Evolutionary conservation across 768 basidiomycete species (phyloP).

Genomic region (Lactarius vividus): DNA sequence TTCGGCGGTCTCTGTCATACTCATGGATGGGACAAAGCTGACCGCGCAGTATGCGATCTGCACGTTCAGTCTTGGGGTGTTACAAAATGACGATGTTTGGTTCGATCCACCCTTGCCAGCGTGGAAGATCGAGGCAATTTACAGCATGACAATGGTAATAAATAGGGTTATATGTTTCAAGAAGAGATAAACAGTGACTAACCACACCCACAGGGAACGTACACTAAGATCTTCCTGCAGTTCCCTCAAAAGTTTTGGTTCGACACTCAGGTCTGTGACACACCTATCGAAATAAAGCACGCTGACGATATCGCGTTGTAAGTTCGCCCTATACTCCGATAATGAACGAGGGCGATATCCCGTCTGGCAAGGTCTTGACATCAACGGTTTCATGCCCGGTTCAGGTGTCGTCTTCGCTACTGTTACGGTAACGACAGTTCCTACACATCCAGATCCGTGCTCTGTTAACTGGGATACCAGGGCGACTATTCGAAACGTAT

Average conservation of each 20-base stretch:
- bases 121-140: conserved; percentile 62
- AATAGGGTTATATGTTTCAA: too few relatives aligned
- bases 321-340: conserved; percentile 22
- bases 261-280: not conserved
- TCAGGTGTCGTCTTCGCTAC: conserved; percentile 53
- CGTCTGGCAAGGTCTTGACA: conserved; percentile 64
- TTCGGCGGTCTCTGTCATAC: conserved; percentile 54
- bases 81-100: conserved; percentile 37
- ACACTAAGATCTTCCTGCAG: conserved; percentile 18
- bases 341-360: conserved; percentile 41
- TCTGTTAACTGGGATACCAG: conserved; percentile 34
- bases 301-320: not conserved
- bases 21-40: conserved; percentile 32
- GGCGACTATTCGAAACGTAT: conserved; percentile 58
- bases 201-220: not conserved
- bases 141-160: conserved; percentile 56
- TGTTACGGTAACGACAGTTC: conserved; percentile 44
- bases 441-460: too few relatives aligned
- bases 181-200: not conserved
- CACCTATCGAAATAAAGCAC: not conserved
- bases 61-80: conserved; percentile 66
- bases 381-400: conserved; percentile 53
- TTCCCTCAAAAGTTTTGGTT: conserved; percentile 25
- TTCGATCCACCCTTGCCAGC: conserved; percentile 54
- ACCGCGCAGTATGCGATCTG: conserved; percentile 33